Percentiles rank a stretch among this genome's conserved stretches.
Conservation (phyloP, 2,329 filamentous ascomycete species). For the Drechmeria coniospora region DNA sequence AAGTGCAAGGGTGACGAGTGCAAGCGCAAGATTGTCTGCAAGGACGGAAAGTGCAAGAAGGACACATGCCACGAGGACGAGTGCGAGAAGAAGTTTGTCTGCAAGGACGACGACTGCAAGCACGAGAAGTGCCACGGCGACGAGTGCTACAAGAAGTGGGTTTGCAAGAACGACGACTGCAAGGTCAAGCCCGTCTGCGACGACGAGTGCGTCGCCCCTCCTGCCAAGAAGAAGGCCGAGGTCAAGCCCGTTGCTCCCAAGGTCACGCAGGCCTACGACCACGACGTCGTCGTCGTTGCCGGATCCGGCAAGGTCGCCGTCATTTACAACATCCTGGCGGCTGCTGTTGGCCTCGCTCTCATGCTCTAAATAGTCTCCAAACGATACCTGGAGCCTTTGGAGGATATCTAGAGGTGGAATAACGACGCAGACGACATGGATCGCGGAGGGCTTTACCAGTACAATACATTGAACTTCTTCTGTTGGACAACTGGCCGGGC, state of each 20-base stretch:
- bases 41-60: slow-evolving; percentile 13
- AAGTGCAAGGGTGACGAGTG: slow-evolving; percentile 10
- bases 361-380: slow-evolving; percentile 11
- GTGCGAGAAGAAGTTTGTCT: slow-evolving; percentile 18
- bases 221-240: slow-evolving; percentile 3
- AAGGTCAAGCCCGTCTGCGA: slow-evolving; percentile 8
- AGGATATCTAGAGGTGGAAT: too few relatives aligned
- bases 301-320: slow-evolving; percentile 7
- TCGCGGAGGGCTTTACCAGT: too few relatives aligned
- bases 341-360: slow-evolving; percentile 9
- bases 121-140: slow-evolving; percentile 14
- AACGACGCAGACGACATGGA: too few relatives aligned
- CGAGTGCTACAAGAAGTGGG: slow-evolving; percentile 15
- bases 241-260: slow-evolving; percentile 1
- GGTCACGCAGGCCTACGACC: slow-evolving; percentile 2
- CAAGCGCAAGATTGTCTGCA: slow-evolving; percentile 18
- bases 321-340: slow-evolving; percentile 9
- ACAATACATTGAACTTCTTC: not conserved
- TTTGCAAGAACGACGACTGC: slow-evolving; percentile 14
- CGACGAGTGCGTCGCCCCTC: slow-evolving; percentile 6
- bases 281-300: slow-evolving; percentile 2
- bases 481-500: not conserved
- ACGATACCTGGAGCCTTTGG: too few relatives aligned
- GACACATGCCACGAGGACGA: slow-evolving; percentile 13
- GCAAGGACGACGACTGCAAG: slow-evolving; percentile 15